A percentile compares a stretch with the other conserved stretches of the same genome.
These are phyloP conservation scores for Nemania sp. DNA, from an alignment of 2,329 filamentous ascomycete genomes.

Conservation along the genomic window DNA sequence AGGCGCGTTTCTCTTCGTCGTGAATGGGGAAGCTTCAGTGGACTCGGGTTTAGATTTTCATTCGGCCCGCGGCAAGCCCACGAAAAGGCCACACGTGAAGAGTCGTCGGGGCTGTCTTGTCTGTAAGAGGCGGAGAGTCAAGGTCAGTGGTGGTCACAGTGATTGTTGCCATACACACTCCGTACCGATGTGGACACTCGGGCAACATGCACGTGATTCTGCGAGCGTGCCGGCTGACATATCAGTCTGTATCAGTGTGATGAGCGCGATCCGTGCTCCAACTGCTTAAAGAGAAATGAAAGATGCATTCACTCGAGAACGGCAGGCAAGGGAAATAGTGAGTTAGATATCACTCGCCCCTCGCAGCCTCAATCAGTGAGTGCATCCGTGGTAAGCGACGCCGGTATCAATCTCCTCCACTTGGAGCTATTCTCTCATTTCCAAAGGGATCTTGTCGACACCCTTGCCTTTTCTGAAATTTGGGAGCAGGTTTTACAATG, in stretches of 20 bases:
- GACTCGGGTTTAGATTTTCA: background rate
- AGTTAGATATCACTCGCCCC: background rate
- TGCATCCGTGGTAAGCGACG: background rate
- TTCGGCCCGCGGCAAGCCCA: background rate
- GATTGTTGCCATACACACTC: too few relatives aligned
- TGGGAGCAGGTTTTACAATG: slow-evolving; percentile 14
- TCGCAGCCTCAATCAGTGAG: background rate
- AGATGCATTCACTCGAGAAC: slow-evolving; percentile 2
- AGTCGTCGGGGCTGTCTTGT: slow-evolving; percentile 17
- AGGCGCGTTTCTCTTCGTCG: slow-evolving; percentile 1
- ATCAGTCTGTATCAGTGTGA: slow-evolving; percentile 3
- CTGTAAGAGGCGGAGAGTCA: slow-evolving; percentile 15
- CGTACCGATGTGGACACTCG: too few relatives aligned
- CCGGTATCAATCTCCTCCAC: slow-evolving; percentile 11
- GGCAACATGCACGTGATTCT: background rate
- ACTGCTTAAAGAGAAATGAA: slow-evolving; percentile 12
- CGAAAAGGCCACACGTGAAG: slow-evolving; percentile 8
- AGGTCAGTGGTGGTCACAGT: slow-evolving; percentile 6
- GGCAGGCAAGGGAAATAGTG: background rate
- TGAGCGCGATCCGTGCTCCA: slow-evolving; percentile 10
- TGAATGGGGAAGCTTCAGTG: slow-evolving; percentile 1
- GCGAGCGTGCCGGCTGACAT: background rate
- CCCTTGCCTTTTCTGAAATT: slow-evolving; percentile 12
- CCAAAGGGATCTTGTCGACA: slow-evolving; percentile 7
- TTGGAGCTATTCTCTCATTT: slow-evolving; percentile 21